A percentile compares a stretch with the other conserved stretches of the same genome.
These are phyloP conservation scores for Sclerotinia subarctica DNA, from an alignment of 2,329 filamentous ascomycete species.

Conservation along the genomic window DNA sequence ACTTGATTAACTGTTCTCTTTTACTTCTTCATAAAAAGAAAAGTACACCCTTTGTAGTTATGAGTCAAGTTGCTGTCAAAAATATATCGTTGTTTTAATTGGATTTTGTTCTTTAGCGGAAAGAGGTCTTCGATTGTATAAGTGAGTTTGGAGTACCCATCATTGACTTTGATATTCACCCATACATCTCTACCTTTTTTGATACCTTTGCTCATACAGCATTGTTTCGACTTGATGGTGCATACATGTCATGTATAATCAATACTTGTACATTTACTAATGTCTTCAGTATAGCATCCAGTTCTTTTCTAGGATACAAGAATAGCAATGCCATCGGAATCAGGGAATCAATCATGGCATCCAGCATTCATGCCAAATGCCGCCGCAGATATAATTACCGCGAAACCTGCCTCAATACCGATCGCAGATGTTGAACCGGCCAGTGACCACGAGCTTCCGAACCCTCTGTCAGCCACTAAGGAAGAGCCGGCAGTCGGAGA, in stretches of 20 bases:
- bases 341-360: constrained; percentile 48
- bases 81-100: constrained; percentile 28
- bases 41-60: constrained; percentile 3
- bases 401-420: constrained; percentile 17
- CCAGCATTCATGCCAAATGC: constrained; percentile 51
- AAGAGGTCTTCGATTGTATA: constrained; percentile 30
- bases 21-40: constrained; percentile 8
- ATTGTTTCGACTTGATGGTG: background rate
- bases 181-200: background rate
- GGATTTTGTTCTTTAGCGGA: constrained; percentile 30
- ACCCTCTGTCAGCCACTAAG: background rate
- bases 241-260: background rate
- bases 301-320: constrained; percentile 26
- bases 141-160: constrained; percentile 22
- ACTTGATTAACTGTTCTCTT: background rate
- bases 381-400: constrained; percentile 28
- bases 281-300: constrained; percentile 28
- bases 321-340: constrained; percentile 44
- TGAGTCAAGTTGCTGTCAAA: constrained; percentile 4
- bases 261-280: background rate
- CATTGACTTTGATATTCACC: background rate
- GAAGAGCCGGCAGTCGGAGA: constrained; percentile 1
- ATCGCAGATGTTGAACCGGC: constrained; percentile 14
- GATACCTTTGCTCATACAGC: background rate
- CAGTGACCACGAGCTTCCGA: background rate